Base-by-base conservation (phyloP, 306 rosid species). In the Castanea sativa region DNA sequence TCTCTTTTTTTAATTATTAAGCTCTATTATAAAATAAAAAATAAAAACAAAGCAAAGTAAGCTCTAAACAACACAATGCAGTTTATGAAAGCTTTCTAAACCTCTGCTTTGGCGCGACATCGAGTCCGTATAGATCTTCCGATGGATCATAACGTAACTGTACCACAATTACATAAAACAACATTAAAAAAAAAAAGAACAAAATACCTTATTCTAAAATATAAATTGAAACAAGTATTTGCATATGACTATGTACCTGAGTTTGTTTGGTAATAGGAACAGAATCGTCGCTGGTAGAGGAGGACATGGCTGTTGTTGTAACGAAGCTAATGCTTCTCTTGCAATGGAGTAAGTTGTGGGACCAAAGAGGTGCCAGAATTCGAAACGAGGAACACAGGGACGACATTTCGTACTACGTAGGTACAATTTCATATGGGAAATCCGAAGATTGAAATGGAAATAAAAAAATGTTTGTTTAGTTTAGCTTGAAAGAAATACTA, bases 61-160 rank as follows among this genome's bases (percentile, higher is more conserved):
- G 16, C 51, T 6, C 51, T 8, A 67, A 67, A 35, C 2, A 8
- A 35, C n/a, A 18, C 52, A 16, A 2, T 16, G 23, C 71, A 65
- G 9, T 18, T 4, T 1, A 7, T 32, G 19, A 29, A 29, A 19
- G 76, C 53, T 30, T 38, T 74, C 32, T 75, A 75, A 32, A 91
- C 97, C 97, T 92, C 35, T 90, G 91, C 33, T 88, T 90, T 52
- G 81, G 74, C 81, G 90, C 89, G 67, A 71, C 89, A 70, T 86
- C 97, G 63, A 92, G 82, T 21, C 90, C 96, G 38, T 86, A 94
- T 6, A 88, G 79, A 20, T 91, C 97, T 86, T 87, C 98, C 1
- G 96, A 81, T 45, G 93, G 88, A 79, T 69, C 89, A 77, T 82
- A 91, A 55, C 92, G 93, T 83, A 89, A 56, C 98, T 94, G 90